Evolutionary conservation across 2,329 filamentous ascomycete genomes (phyloP).

Genomic region (Neospermospora avenae): DNA sequence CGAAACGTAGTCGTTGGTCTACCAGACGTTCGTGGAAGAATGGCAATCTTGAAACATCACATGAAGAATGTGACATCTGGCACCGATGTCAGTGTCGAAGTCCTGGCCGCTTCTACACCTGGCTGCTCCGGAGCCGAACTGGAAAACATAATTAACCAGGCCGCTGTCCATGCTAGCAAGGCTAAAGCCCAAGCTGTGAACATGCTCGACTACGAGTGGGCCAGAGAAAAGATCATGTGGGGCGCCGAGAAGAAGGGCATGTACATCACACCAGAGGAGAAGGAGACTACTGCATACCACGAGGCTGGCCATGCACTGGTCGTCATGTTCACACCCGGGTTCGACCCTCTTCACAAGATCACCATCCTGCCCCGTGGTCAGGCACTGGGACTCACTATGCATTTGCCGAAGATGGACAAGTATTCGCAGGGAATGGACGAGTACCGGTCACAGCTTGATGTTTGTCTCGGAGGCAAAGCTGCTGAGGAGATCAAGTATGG

Average conservation of each 20-base stretch:
- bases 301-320: constrained; percentile 95
- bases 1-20: constrained; percentile 85
- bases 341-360: constrained; percentile 86
- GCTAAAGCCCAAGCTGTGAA: constrained; percentile 72
- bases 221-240: constrained; percentile 97
- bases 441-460: constrained; percentile 75
- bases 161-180: constrained; percentile 90
- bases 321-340: constrained; percentile 72
- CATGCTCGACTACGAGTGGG: constrained; percentile 88
- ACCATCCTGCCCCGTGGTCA: constrained; percentile 92
- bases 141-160: constrained; percentile 95
- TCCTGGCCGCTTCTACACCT: constrained; percentile 81
- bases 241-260: constrained; percentile 88
- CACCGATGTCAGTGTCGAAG: constrained; percentile 75
- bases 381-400: constrained; percentile 81
- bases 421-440: constrained; percentile 85
- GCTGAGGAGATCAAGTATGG: constrained; percentile 92
- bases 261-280: constrained; percentile 89
- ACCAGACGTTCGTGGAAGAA: constrained; percentile 87
- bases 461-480: constrained; percentile 81
- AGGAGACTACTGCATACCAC: constrained; percentile 91
- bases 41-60: constrained; percentile 91
- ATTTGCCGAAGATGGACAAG: constrained; percentile 87
- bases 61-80: constrained; percentile 84
- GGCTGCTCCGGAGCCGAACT: constrained; percentile 94